phyloP scores from a whole-genome alignment of 352 stramenopile species.

The Achlya hypogyna region DNA sequence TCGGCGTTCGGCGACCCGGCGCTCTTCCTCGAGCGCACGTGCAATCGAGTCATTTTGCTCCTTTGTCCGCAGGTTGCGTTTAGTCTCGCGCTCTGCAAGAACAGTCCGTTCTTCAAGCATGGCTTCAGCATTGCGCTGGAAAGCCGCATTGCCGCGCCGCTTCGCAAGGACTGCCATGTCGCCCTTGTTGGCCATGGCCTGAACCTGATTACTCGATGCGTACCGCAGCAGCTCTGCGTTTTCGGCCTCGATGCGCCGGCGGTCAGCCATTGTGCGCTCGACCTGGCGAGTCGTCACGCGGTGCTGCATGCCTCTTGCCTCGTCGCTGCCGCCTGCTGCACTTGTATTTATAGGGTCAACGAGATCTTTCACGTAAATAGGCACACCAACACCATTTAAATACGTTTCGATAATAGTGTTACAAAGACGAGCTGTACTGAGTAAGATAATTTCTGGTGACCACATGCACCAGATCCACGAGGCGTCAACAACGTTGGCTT shows the following conservation, averaged over 20 bases:
- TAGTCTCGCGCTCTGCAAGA: conserved; percentile 21
- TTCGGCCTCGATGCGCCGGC: conserved; percentile 50
- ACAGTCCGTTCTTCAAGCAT: conserved; percentile 51
- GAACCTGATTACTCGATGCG: conserved; percentile 43
- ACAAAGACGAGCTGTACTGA: too few relatives aligned
- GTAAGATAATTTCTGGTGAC: too few relatives aligned
- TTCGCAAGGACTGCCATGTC: conserved; percentile 41
- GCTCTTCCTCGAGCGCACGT: conserved; percentile 51
- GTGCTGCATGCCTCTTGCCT: conserved; percentile 8
- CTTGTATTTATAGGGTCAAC: not conserved
- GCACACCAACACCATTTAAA: too few relatives aligned
- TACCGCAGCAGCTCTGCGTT: conserved; percentile 46
- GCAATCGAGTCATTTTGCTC: conserved; percentile 72
- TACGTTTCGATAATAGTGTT: too few relatives aligned
- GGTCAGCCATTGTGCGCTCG: conserved; percentile 51
- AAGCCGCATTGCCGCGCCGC: conserved; percentile 44
- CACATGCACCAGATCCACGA: too few relatives aligned
- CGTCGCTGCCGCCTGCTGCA: not conserved
- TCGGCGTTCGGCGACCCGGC: conserved; percentile 53
- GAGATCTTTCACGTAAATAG: not conserved
- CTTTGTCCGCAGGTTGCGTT: conserved; percentile 30
- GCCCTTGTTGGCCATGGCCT: conserved; percentile 51
- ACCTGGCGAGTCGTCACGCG: conserved; percentile 55
- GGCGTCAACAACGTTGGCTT: too few relatives aligned
- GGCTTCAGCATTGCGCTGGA: conserved; percentile 54